These are phyloP conservation scores for Coemansia umbellata DNA, from an alignment of 192 early-diverging fungal species.

Conservation along the genomic window DNA sequence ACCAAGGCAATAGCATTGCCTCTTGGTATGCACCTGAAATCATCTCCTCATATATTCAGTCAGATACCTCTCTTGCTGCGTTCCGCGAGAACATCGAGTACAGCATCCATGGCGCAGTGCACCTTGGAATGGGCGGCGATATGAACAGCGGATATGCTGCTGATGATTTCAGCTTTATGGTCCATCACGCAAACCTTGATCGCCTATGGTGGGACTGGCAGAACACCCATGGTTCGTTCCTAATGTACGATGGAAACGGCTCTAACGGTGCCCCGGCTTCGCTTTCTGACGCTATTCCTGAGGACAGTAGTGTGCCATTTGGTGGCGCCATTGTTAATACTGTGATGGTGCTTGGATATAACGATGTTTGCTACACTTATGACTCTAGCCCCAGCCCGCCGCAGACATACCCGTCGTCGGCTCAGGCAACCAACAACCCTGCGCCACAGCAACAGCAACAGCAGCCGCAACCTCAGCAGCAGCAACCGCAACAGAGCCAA, in stretches of 20 bases:
- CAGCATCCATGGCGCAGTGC: constrained; percentile 47
- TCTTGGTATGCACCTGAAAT: constrained; percentile 46
- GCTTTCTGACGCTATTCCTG: constrained; percentile 29
- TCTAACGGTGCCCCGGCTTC: constrained; percentile 16
- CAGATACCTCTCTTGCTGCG: constrained; percentile 25
- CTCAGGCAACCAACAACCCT: not conserved
- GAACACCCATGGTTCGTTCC: constrained; percentile 27
- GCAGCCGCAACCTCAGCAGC: constrained; percentile 8
- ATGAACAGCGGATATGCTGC: constrained; percentile 47
- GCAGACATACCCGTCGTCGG: constrained; percentile 21
- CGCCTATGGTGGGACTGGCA: constrained; percentile 56
- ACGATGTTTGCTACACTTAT: constrained; percentile 49
- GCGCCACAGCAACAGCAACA: constrained; percentile 3
- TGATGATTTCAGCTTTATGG: constrained; percentile 52
- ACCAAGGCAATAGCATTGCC: constrained; percentile 26
- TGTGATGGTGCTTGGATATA: constrained; percentile 48
- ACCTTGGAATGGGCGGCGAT: constrained; percentile 45
- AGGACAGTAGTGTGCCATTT: constrained; percentile 29
- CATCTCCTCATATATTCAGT: constrained; percentile 41
- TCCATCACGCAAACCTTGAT: constrained; percentile 52
- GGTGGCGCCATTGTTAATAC: constrained; percentile 34
- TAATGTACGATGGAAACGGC: constrained; percentile 40
- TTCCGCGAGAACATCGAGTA: constrained; percentile 52
- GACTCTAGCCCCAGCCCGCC: constrained; percentile 31
- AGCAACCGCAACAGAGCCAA: constrained; percentile 13